These are phyloP conservation scores for Podaxis mareebaensis DNA, from an alignment of 768 basidiomycete species.

Conservation along the genomic window DNA sequence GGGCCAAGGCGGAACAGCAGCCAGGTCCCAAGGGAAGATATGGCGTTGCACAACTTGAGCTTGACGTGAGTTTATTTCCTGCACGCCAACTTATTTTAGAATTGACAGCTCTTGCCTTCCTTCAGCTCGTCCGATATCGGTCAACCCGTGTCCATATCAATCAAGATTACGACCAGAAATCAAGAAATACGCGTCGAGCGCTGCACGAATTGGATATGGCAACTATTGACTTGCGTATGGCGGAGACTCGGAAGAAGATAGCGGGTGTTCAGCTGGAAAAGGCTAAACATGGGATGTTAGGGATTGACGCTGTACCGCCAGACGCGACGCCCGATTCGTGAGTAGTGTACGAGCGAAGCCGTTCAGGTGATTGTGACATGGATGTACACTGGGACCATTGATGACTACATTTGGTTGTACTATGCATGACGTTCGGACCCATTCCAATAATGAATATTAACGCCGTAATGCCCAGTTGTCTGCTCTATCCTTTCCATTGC, in stretches of 20 bases:
- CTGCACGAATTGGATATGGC: slow-evolving; percentile 63
- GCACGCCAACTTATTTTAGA: background rate
- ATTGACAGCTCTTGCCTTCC: background rate
- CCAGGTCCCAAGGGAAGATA: slow-evolving; percentile 4
- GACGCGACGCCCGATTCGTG: background rate
- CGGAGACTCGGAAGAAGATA: slow-evolving; percentile 56
- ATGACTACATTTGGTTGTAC: slow-evolving; percentile 3
- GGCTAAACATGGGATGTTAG: slow-evolving; percentile 61
- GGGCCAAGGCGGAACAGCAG: background rate
- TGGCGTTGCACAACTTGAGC: background rate
- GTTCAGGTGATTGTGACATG: background rate
- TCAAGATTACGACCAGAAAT: slow-evolving; percentile 8
- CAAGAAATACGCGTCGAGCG: slow-evolving; percentile 37
- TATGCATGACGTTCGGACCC: background rate
- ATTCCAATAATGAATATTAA: background rate
- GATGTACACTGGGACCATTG: background rate
- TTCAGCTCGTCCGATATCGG: background rate
- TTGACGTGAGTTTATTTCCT: background rate
- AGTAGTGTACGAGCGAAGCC: background rate
- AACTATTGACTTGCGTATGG: slow-evolving; percentile 57
- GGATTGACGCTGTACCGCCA: slow-evolving; percentile 42
- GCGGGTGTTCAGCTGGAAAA: slow-evolving; percentile 62
- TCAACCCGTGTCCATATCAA: background rate
- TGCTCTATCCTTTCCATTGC: background rate
- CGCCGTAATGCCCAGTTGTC: background rate